Conservation (phyloP, 441 rosid species). For the Brassica hybrid region DNA sequence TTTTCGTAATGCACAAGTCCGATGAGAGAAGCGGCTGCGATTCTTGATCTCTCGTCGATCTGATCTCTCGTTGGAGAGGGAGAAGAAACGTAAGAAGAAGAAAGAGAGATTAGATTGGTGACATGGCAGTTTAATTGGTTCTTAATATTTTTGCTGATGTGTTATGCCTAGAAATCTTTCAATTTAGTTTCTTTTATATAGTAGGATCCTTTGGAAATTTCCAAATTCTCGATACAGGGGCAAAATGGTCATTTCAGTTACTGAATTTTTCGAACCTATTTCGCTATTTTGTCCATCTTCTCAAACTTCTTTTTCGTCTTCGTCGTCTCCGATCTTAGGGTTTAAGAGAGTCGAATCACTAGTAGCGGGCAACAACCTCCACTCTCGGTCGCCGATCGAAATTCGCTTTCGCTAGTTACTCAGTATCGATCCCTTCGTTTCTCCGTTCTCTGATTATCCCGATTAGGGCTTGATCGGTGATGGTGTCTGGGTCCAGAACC, state of each 20-base stretch:
- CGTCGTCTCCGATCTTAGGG: constrained; percentile 5
- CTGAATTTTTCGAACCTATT: not conserved
- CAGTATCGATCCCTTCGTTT: not conserved
- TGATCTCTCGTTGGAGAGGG: constrained; percentile 41
- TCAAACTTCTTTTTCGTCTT: not conserved
- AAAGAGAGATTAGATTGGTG: no score
- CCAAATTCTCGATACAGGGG: not conserved
- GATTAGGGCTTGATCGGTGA: not conserved
- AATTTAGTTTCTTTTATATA: no score
- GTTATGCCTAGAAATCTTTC: no score
- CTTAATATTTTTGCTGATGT: no score
- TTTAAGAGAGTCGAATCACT: not conserved
- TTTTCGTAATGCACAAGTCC: constrained; percentile 80
- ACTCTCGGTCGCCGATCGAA: not conserved
- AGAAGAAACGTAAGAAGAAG: no score
- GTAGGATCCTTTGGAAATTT: not conserved
- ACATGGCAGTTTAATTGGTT: no score
- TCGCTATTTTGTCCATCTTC: not conserved
- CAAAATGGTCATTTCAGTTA: not conserved
- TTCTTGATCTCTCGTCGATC: constrained; percentile 66
- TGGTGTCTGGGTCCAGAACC: constrained; percentile 8
- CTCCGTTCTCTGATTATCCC: not conserved
- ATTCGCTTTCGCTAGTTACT: not conserved
- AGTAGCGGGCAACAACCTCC: not conserved
- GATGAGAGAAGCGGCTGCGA: constrained; percentile 59